Base-by-base conservation (phyloP, 177 flowering plant species). In the Vitis hybrid region DNA sequence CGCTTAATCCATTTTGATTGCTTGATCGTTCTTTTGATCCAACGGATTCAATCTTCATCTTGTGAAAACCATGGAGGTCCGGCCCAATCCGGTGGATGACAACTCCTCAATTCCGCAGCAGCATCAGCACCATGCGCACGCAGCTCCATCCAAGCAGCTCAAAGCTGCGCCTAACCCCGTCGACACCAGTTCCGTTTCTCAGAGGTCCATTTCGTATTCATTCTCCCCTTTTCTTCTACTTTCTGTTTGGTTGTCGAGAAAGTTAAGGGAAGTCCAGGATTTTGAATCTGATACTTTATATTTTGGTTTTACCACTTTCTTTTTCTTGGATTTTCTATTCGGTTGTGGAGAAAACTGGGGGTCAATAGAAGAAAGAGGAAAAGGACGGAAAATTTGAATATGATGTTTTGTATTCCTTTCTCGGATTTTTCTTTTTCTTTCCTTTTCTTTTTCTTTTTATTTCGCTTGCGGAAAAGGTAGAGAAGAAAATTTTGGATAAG, bases 131-230 rank as follows among this genome's bases (percentile, higher is more conserved):
- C 79, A n/a, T 40, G 26, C 72, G 14, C 12, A 63, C 12, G 62
- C 81, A 7, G n/a, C 81, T 30, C 56, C 82, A 13, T 71, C 82
- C 9, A 86, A 86, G 75, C 86, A 84, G 54, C 65, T 78, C 15
- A 77, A 78, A 55, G 45, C 88, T 17, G 55, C 85, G 51, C 76
- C 82, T 0, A 75, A 62, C 15, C 49, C 84, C 19, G 81, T 84
- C 65, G 88, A 88, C 75, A 74, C 85, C 45, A 77, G 78, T 68
- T 82, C 91, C 48, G 91, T 86, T 69, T 72, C 87, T 30, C 89
- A 82, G 67, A 84, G 91, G 91, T 85, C 15, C 0, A 10, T 66
- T 23, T 64, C 61, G 0, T 62, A 30, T 18, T 34, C 17, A 18
- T 17, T 15, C 48, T 60, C 57, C 30, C 21, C 32, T 49, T 64